Conservation (phyloP, 148 eudicot species). For the Heliamphora exappendiculata region DNA sequence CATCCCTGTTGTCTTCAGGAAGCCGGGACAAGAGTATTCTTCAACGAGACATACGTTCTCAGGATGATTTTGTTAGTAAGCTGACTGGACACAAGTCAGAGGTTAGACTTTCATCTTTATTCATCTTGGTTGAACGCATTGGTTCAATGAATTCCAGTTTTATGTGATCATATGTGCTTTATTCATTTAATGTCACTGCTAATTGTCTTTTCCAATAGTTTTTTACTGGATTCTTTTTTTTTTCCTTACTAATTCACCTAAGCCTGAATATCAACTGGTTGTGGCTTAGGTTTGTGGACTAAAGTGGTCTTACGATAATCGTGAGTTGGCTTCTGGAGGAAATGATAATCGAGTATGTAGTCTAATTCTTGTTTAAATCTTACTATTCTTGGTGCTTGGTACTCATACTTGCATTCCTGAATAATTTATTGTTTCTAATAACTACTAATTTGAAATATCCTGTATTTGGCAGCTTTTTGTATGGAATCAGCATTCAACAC, state of each 20-base stretch:
- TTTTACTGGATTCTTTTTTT: background rate
- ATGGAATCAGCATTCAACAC: conserved; percentile 84
- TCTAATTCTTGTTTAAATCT: background rate
- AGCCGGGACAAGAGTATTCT: conserved; percentile 83
- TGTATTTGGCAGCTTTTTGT: conserved; percentile 57
- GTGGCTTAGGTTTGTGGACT: conserved; percentile 76
- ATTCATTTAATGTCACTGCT: background rate
- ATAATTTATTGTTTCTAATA: background rate
- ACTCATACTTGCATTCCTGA: background rate
- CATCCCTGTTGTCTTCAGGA: conserved; percentile 72
- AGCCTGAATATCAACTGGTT: conserved; percentile 1
- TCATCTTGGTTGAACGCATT: background rate
- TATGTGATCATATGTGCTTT: background rate
- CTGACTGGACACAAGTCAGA: conserved; percentile 84
- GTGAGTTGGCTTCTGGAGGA: conserved; percentile 93
- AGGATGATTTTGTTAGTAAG: conserved; percentile 71
- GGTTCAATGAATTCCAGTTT: background rate
- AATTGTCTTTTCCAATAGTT: background rate
- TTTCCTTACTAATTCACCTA: background rate
- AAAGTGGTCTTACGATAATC: conserved; percentile 88
- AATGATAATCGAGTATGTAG: conserved; percentile 77
- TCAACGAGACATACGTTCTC: conserved; percentile 72
- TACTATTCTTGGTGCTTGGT: conserved; percentile 4
- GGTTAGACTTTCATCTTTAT: conserved; percentile 36
- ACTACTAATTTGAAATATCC: background rate